phyloP scores from a whole-genome alignment of 768 basidiomycete species.

The Mrakia hoshinonis region DNA sequence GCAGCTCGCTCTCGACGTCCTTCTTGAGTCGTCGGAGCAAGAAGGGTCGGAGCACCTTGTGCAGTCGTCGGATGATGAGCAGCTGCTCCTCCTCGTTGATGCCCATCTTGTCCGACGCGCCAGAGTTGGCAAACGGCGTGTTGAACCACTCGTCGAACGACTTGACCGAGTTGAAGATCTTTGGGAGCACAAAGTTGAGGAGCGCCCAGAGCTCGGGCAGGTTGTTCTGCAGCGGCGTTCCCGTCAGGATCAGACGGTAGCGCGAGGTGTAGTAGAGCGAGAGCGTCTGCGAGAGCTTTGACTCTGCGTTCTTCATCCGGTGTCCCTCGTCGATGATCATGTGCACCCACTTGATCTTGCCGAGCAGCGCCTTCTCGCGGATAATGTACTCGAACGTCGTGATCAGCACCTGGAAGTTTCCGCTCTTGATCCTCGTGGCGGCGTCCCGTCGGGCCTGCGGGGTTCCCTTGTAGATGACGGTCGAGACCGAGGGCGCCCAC shows the following conservation, averaged over 20 bases:
- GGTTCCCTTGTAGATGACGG: conserved; percentile 83
- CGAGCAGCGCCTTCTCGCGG: conserved; percentile 82
- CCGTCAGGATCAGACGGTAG: conserved; percentile 86
- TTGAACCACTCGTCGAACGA: conserved; percentile 99
- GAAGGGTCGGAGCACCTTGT: conserved; percentile 93
- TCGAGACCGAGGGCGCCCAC: conserved; percentile 78
- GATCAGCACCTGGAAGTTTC: conserved; percentile 81
- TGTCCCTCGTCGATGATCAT: conserved; percentile 99
- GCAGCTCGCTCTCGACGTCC: conserved; percentile 89
- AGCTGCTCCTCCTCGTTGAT: conserved; percentile 99
- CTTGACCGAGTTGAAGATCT: conserved; percentile 97
- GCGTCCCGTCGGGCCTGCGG: conserved; percentile 69
- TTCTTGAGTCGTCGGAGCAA: conserved; percentile 85
- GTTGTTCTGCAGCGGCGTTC: conserved; percentile 63
- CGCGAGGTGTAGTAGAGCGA: conserved; percentile 87
- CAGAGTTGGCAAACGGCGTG: conserved; percentile 97
- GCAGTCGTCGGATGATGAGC: conserved; percentile 88
- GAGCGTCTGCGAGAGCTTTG: conserved; percentile 78
- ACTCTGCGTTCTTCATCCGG: conserved; percentile 93
- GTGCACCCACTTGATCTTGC: conserved; percentile 90
- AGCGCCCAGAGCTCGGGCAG: conserved; percentile 45
- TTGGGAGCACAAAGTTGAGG: conserved; percentile 54
- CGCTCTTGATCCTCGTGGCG: conserved; percentile 59
- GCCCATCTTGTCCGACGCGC: conserved; percentile 88
- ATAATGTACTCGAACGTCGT: conserved; percentile 98